phyloP scores from a whole-genome alignment of 345 rosid genomes.

The Hypericum perforatum region DNA sequence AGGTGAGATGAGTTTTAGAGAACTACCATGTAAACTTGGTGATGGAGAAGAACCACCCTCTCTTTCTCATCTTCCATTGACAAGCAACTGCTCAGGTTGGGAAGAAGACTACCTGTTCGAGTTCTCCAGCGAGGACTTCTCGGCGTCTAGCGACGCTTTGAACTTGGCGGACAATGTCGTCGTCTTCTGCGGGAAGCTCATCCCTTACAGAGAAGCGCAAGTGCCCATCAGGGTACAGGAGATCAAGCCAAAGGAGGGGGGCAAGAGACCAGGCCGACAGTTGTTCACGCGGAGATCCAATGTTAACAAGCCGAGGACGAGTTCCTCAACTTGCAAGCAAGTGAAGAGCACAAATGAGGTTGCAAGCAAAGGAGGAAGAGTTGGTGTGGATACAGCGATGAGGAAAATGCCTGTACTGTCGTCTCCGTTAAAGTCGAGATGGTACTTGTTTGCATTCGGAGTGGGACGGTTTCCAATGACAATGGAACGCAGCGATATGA shows the following conservation, averaged over 20 bases:
- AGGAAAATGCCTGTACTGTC: neutral
- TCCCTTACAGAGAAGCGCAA: conserved; percentile 17
- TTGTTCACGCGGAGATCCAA: conserved; percentile 14
- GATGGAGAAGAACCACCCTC: too few relatives aligned
- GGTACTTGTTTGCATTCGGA: conserved; percentile 42
- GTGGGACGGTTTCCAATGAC: conserved; percentile 27
- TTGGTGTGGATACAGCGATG: too few relatives aligned
- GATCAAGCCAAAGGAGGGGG: neutral
- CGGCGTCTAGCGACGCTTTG: conserved; percentile 11
- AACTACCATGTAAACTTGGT: conserved; percentile 4
- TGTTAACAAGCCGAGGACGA: conserved; percentile 15
- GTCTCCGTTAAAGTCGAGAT: conserved; percentile 23
- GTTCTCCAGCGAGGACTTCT: conserved; percentile 35
- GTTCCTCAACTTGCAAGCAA: too few relatives aligned
- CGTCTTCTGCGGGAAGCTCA: conserved; percentile 52
- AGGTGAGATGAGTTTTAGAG: too few relatives aligned
- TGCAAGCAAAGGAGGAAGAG: too few relatives aligned
- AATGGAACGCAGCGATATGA: conserved; percentile 39
- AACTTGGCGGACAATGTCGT: conserved; percentile 10
- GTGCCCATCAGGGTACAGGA: neutral
- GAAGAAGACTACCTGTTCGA: conserved; percentile 41
- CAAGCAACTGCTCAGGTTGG: conserved; percentile 8
- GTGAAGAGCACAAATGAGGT: too few relatives aligned
- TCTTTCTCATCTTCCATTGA: too few relatives aligned
- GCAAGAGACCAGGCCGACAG: conserved; percentile 4